Evolutionary conservation across 1,284 basidiomycete genomes (phyloP), one percentile per base, ranked within the genome.

Genomic region (Anthracocystis panici-leucophaei): DNA sequence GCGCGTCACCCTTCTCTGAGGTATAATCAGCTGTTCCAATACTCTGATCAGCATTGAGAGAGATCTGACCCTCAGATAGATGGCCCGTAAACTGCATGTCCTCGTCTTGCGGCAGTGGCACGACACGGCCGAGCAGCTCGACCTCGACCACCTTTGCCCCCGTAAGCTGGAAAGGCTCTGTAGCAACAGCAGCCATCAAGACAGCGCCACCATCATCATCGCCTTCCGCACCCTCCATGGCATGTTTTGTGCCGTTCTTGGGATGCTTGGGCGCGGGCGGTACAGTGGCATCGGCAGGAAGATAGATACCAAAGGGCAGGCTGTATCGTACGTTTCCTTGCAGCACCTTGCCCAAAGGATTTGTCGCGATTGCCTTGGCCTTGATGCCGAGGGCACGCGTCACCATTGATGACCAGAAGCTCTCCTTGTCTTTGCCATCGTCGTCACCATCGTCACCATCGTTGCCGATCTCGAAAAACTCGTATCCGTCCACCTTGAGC

Each of bases 401-500:
- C 23, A 68, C 59, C 53, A 72, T 48, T 7, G 65, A 53, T 21
- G 57, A 31, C 20, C 60, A 46, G 29, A 52, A 31, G 42, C 41
- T 44, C 21, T 38, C 57, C 38, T 55, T 52, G 38, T 38, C 61
- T 23, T 55, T 56, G 38, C 38, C 57, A 14, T 50, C 55, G 21
- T 29, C 31, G 50, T 44, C 42, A 18, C 57, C 60, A 25, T 56
- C 63, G 23, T 54, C 59, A 16, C 29, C 51, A 45, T 66, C 65
- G 27, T 75, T 58, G 20, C 77, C 77, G 49, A 81, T 68, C 52
- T 82, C 79, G 57, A 80, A 81, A 55, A 82, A 82, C 52, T 82
- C 81, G 67, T 80, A 82, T 27, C 63, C 66, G 25, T 81, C 79
- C n/a, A 82, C 65, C 45, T 78, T 65, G 40, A 77, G 59, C 42